Conservation (phyloP, 768 basidiomycete species). For the Leccinum subtestaceum region DNA sequence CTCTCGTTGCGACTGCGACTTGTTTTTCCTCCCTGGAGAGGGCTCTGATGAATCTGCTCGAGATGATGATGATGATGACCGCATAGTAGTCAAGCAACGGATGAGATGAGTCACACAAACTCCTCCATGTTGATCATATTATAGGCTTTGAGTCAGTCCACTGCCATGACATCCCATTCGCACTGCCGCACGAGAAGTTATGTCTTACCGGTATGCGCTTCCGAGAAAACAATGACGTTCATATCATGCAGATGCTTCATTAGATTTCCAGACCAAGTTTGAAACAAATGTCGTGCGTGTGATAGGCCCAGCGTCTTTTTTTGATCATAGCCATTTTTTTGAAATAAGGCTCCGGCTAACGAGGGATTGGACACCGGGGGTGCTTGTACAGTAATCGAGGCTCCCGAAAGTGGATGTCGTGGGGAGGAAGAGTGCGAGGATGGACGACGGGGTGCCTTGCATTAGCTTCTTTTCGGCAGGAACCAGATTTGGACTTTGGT, state of each 20-base stretch:
- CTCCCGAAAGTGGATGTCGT: background rate
- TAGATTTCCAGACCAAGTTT: background rate
- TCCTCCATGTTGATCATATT: conserved; percentile 7
- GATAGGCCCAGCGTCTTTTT: background rate
- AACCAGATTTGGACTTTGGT: background rate
- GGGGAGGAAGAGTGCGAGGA: background rate
- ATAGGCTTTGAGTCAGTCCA: conserved; percentile 8
- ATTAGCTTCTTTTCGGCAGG: background rate
- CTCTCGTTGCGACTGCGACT: conserved; percentile 27
- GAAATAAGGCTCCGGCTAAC: conserved; percentile 4
- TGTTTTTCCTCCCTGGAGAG: conserved; percentile 18
- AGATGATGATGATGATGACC: conserved; percentile 14
- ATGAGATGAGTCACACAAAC: conserved; percentile 11
- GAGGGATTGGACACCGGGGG: background rate
- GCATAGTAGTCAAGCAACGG: conserved; percentile 13
- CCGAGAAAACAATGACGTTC: background rate
- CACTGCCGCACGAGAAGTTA: conserved; percentile 1
- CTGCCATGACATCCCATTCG: conserved; percentile 1
- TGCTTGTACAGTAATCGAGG: background rate
- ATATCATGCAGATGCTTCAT: background rate
- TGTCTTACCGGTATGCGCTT: background rate
- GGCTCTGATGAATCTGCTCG: conserved; percentile 2
- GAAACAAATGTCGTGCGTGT: background rate
- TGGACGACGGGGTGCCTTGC: background rate
- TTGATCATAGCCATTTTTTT: background rate